phyloP scores from a whole-genome alignment of 2,329 filamentous ascomycete species.

The Hypoxylon sp. region DNA sequence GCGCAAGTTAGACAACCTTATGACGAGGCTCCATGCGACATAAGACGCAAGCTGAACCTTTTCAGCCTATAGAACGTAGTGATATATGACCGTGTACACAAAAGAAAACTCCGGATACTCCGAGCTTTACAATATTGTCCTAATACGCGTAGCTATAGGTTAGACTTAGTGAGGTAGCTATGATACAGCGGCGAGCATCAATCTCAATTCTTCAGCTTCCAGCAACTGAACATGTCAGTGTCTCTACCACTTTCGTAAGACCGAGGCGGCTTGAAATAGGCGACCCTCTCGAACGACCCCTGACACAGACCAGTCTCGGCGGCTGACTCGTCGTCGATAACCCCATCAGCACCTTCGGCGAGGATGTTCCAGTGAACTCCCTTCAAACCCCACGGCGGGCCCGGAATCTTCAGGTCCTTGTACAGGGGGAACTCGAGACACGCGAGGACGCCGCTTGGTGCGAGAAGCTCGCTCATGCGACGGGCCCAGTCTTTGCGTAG shows the following conservation, averaged over 20 bases:
- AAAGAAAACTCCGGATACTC: too few species aligned
- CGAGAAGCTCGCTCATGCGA: conserved; percentile 22
- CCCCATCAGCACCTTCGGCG: conserved; percentile 12
- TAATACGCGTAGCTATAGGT: too few species aligned
- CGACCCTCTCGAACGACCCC: conserved; percentile 11
- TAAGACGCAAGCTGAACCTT: too few species aligned
- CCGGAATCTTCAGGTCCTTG: conserved; percentile 12
- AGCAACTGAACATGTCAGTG: conserved; percentile 23
- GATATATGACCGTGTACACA: too few species aligned
- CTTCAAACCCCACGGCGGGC: conserved; percentile 19
- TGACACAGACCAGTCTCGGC: not conserved
- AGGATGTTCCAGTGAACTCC: conserved; percentile 21
- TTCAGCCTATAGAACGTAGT: too few species aligned
- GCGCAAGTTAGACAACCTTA: too few species aligned
- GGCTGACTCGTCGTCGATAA: conserved; percentile 4
- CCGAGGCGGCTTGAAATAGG: conserved; percentile 11
- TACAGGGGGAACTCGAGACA: conserved; percentile 26
- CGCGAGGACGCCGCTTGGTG: conserved; percentile 9
- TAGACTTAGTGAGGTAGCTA: too few species aligned
- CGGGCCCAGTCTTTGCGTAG: conserved; percentile 18
- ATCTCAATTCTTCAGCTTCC: conserved; percentile 1
- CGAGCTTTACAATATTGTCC: too few species aligned
- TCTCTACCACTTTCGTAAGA: conserved; percentile 16
- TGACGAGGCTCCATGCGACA: too few species aligned
- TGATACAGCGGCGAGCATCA: not conserved